phyloP scores from a whole-genome alignment of 2,329 filamentous ascomycete species.

The Pseudomassariella vexata region DNA sequence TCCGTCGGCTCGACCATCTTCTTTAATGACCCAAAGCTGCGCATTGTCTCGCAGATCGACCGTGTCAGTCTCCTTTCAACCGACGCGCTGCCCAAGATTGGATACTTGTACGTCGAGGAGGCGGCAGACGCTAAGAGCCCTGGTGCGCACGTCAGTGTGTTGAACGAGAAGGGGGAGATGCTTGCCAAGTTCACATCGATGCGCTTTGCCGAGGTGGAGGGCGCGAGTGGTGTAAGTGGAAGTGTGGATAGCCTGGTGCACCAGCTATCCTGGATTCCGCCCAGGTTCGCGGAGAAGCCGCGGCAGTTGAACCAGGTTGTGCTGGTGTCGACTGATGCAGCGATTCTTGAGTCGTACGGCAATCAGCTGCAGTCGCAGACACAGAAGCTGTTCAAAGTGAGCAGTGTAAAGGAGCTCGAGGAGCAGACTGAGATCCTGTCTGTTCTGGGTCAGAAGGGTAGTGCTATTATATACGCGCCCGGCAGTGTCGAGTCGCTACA shows the following conservation, averaged over 20 bases:
- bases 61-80: neutral
- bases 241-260: slow-evolving; percentile 27
- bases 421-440: neutral
- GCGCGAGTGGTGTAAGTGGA: slow-evolving; percentile 9
- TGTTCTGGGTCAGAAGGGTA: slow-evolving; percentile 2
- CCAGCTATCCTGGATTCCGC: slow-evolving; percentile 30
- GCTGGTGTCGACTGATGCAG: slow-evolving; percentile 17
- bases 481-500: slow-evolving; percentile 7
- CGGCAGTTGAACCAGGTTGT: slow-evolving; percentile 16
- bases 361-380: slow-evolving; percentile 1
- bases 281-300: slow-evolving; percentile 21
- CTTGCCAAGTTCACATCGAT: slow-evolving; percentile 26
- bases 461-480: slow-evolving; percentile 13
- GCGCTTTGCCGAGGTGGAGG: slow-evolving; percentile 34
- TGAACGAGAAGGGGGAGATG: slow-evolving; percentile 16
- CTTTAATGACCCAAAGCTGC: slow-evolving; percentile 27
- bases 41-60: slow-evolving; percentile 19
- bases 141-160: slow-evolving; percentile 22
- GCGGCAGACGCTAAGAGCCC: slow-evolving; percentile 16
- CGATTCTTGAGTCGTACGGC: slow-evolving; percentile 12
- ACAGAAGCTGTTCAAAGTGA: neutral
- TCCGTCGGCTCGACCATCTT: slow-evolving; percentile 35
- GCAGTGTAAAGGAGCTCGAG: neutral
- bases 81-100: slow-evolving; percentile 24
- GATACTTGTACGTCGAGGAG: slow-evolving; percentile 27